Conservation (phyloP, 805 yeast species). For the Vanderwaltozyma verrucispora region DNA sequence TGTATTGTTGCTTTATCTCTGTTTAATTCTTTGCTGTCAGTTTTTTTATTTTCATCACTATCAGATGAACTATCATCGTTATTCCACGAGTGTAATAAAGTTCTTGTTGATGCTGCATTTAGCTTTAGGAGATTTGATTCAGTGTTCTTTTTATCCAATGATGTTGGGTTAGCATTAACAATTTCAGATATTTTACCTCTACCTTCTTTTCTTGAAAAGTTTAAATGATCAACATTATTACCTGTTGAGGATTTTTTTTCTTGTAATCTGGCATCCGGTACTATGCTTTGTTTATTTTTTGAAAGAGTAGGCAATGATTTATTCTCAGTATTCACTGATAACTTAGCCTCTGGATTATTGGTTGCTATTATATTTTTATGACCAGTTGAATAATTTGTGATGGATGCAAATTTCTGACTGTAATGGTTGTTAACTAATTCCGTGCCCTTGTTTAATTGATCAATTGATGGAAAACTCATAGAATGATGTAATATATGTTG, state of each 20-base stretch:
- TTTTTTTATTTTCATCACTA: neutral
- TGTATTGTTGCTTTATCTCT: too few relatives aligned
- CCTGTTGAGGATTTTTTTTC: neutral
- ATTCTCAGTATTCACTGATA: too few relatives aligned
- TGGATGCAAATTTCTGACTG: too few relatives aligned
- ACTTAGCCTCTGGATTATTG: too few relatives aligned
- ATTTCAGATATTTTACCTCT: conserved; percentile 8
- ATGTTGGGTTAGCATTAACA: conserved; percentile 4
- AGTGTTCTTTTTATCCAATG: neutral
- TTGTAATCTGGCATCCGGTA: neutral
- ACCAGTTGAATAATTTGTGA: too few relatives aligned
- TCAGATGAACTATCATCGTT: neutral
- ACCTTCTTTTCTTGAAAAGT: neutral
- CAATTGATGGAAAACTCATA: conserved; percentile 1
- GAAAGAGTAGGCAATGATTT: too few relatives aligned
- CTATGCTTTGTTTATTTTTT: too few relatives aligned
- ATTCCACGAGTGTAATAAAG: neutral
- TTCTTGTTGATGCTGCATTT: neutral
- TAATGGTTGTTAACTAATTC: neutral
- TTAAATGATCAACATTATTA: neutral
- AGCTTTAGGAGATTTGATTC: neutral
- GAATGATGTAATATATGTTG: conserved; percentile 2
- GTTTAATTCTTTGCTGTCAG: neutral
- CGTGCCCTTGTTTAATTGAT: neutral
- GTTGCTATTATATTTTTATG: too few relatives aligned